Percentiles rank a stretch among this genome's conserved stretches.
Conservation (phyloP, 805 yeast genomes). For the Saturnispora ahearnii region DNA sequence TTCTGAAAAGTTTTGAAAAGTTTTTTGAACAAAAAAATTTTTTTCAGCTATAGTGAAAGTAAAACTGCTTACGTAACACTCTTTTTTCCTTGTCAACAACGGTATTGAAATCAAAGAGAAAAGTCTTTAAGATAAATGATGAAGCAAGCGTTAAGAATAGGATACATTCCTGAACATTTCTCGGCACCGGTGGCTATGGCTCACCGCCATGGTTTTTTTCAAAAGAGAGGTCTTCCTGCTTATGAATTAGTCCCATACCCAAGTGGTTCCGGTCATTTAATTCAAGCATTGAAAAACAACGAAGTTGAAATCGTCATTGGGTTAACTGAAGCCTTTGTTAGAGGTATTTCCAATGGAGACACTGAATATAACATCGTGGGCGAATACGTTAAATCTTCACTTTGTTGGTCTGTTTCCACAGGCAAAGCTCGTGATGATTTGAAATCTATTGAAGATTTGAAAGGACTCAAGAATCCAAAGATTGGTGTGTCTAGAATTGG, state of each 20-base stretch:
- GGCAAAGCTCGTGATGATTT: conserved; percentile 55
- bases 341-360: conserved; percentile 69
- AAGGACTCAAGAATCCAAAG: conserved; percentile 32
- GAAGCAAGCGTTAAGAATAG: conserved; percentile 42
- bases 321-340: conserved; percentile 81
- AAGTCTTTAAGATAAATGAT: neutral
- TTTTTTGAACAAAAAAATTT: neutral
- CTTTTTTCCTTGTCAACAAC: too few relatives aligned
- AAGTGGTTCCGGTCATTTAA: conserved; percentile 84
- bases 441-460: conserved; percentile 40
- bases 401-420: conserved; percentile 85
- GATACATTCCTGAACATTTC: conserved; percentile 87
- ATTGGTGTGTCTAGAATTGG: conserved; percentile 86
- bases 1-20: neutral
- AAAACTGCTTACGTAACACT: neutral
- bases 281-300: conserved; percentile 54
- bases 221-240: conserved; percentile 34
- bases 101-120: too few relatives aligned
- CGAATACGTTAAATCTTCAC: conserved; percentile 77
- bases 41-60: conserved; percentile 2
- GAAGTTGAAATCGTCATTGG: conserved; percentile 80
- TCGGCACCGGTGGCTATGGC: conserved; percentile 82
- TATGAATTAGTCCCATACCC: conserved; percentile 63
- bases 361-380: conserved; percentile 56
- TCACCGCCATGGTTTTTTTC: conserved; percentile 45